Conservation (phyloP, 2,329 filamentous ascomycete genomes). For the Xylariaceae sp. region DNA sequence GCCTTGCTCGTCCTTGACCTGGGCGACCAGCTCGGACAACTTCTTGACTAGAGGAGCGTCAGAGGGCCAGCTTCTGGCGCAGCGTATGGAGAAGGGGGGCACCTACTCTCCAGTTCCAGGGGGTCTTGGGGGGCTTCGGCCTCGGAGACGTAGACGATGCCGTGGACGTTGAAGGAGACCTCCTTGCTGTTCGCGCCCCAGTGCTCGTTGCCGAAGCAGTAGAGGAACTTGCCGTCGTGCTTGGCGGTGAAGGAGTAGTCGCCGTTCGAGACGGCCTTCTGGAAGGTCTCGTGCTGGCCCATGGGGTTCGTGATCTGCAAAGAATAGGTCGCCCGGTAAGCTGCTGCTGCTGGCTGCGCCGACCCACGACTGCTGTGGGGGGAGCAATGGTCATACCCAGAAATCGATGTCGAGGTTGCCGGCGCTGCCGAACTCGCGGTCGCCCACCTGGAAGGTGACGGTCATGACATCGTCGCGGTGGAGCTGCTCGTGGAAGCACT, state of each 20-base stretch:
- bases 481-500: conserved; percentile 94
- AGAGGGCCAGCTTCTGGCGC: too few relatives aligned
- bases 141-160: conserved; percentile 94
- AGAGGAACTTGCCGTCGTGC: conserved; percentile 80
- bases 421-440: conserved; percentile 88
- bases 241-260: conserved; percentile 86
- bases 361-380: conserved; percentile 1
- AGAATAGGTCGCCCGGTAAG: too few relatives aligned
- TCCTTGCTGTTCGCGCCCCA: conserved; percentile 96
- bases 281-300: conserved; percentile 68
- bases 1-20: conserved; percentile 95
- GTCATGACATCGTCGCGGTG: conserved; percentile 97
- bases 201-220: conserved; percentile 99
- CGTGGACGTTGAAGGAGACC: conserved; percentile 98
- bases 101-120: conserved; percentile 77
- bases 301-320: conserved; percentile 70
- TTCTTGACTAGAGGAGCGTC: conserved; percentile 55
- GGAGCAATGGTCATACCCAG: conserved; percentile 60
- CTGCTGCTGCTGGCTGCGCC: neutral
- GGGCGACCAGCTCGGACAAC: conserved; percentile 75
- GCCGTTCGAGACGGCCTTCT: conserved; percentile 77
- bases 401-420: conserved; percentile 97
- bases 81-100: neutral
- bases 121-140: conserved; percentile 77
- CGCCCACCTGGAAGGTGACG: conserved; percentile 95